Conservation (phyloP, 176 grass and related monocot genomes). For the Canna indica region DNA sequence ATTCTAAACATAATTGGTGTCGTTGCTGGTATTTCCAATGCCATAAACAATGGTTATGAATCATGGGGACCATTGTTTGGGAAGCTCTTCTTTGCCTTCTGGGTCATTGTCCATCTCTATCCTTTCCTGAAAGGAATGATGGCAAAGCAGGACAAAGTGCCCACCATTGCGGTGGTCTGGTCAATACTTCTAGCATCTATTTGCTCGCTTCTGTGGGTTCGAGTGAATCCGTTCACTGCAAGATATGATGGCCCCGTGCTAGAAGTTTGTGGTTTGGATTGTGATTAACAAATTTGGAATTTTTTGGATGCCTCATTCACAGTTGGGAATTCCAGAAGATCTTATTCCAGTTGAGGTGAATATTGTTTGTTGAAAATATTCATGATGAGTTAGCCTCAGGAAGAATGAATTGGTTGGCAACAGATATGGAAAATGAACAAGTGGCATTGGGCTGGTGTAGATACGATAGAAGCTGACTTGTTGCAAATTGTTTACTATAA, state of each 20-base stretch:
- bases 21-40: conserved; percentile 30
- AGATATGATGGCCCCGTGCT: conserved; percentile 37
- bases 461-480: background rate
- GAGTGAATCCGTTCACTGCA: conserved; percentile 33
- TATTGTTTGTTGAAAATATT: too few species aligned
- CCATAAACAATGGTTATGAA: conserved; percentile 30
- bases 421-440: too few species aligned
- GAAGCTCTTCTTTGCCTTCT: conserved; percentile 35
- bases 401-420: too few species aligned
- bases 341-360: background rate
- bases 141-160: conserved; percentile 38
- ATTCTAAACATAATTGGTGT: conserved; percentile 38
- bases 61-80: conserved; percentile 42
- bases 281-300: conserved; percentile 12
- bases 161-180: conserved; percentile 39
- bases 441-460: too few species aligned
- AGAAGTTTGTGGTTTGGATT: conserved; percentile 40
- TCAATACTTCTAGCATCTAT: conserved; percentile 39
- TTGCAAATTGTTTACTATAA: background rate
- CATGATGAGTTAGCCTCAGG: too few species aligned
- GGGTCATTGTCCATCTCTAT: conserved; percentile 45
- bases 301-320: background rate
- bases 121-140: conserved; percentile 46
- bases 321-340: conserved; percentile 1
- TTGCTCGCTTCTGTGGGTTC: conserved; percentile 37